Conservation (phyloP, 345 rosid species). For the Erysimum cheiranthoides region DNA sequence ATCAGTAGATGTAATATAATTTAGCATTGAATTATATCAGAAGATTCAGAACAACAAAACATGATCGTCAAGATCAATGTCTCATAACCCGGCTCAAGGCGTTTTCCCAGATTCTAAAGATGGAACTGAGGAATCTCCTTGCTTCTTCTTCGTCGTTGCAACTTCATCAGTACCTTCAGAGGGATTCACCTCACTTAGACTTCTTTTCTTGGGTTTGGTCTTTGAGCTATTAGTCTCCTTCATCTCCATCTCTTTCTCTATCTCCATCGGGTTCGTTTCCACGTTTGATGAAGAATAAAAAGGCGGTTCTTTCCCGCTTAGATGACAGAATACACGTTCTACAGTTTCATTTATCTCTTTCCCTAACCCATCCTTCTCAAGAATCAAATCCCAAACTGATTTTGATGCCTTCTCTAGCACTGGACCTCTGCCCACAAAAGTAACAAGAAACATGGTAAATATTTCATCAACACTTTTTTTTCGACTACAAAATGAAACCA, state of each 20-base stretch:
- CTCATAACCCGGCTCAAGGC: slow-evolving; percentile 28
- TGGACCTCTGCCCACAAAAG: slow-evolving; percentile 60
- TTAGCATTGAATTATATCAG: not conserved
- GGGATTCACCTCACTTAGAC: slow-evolving; percentile 51
- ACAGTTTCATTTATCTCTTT: slow-evolving; percentile 65
- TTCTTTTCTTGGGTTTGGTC: slow-evolving; percentile 63
- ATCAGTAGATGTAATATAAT: too few relatives aligned
- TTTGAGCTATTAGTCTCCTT: slow-evolving; percentile 50
- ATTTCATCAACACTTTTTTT: not conserved
- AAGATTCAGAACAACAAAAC: slow-evolving; percentile 4
- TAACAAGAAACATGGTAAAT: not conserved
- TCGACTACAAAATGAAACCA: not conserved
- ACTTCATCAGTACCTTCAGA: slow-evolving; percentile 53
- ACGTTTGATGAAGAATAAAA: slow-evolving; percentile 54
- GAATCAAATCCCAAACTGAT: slow-evolving; percentile 97
- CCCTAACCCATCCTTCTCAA: slow-evolving; percentile 78
- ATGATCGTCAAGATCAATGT: not conserved
- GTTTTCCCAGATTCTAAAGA: slow-evolving; percentile 21
- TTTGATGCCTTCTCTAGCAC: slow-evolving; percentile 94
- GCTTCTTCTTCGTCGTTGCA: slow-evolving; percentile 38
- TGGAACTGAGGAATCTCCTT: slow-evolving; percentile 31
- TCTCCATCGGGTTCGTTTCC: slow-evolving; percentile 45
- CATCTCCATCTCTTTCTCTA: slow-evolving; percentile 51
- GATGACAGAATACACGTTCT: slow-evolving; percentile 75
- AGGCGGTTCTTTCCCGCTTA: slow-evolving; percentile 83